Evolutionary conservation across 208 protist species (phyloP), one percentile per base, ranked within the genome.

Genomic region (Blechomonas ayalai): DNA sequence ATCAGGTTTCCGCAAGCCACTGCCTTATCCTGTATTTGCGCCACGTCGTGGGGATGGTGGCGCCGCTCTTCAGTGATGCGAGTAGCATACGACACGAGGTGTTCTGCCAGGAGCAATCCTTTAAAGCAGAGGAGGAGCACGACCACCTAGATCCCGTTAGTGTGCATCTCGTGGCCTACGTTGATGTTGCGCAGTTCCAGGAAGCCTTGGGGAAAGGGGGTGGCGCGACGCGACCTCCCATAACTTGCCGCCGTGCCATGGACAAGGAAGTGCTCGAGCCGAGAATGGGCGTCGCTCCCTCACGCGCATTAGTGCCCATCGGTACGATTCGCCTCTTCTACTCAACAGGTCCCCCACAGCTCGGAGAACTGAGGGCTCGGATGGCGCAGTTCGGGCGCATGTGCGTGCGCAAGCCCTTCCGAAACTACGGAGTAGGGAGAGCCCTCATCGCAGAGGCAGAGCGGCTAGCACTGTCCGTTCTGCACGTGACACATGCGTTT

Each of bases 141-240:
- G 72, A 81, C 49, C 43, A 49, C 26, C 41, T 53, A 18, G 67
- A 81, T n/a, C 35, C 54, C 23, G 36, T 59, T 25, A 55, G 58
- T 15, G 20, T 73, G 15, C 72, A 81, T 59, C 49, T 75, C 24
- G 62, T 81, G 29, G 53, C 50, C 15, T 81, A 81, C 49, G 24
- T 74, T 53, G 34, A 68, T 52, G 52, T 64, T 44, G 42, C 66
- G 37, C 39, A 50, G 32, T 15, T 56, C 42, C 20, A 57, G 31
- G 40, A 58, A 27, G 52, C 63, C 25, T 54, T 64, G 47, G 37
- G 29, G 33, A 49, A 69, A 36, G 20, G 65, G 36, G 38, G 34
- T 27, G 52, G 54, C 33, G 49, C 46, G 25, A 47, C 55, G n/a
- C 37, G 62, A 32, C 22, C 46, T 28, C 40, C 27, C 35, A 62